Percentiles rank a stretch among this genome's conserved stretches.
These are phyloP conservation scores for Eimeria falciformis DNA, from an alignment of 169 alveolate genomes.

Conservation along the genomic window DNA sequence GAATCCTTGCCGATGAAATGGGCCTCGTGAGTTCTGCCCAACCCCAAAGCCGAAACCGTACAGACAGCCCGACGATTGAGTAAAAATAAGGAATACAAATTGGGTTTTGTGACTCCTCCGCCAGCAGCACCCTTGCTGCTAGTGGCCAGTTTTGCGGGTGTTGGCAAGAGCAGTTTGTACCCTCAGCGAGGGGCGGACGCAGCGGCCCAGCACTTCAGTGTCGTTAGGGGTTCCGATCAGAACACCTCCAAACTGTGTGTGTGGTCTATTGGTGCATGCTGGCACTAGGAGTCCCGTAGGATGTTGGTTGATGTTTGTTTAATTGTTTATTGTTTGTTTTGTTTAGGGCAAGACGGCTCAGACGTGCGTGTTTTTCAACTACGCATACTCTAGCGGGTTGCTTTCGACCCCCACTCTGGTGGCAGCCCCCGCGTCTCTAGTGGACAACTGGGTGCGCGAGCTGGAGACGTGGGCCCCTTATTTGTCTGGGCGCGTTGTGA, in stretches of 20 bases:
- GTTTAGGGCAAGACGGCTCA: constrained; percentile 81
- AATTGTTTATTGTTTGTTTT: background rate
- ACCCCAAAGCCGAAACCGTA: background rate
- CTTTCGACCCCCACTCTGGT: constrained; percentile 82
- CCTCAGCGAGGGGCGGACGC: too few relatives aligned
- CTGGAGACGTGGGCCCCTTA: constrained; percentile 87
- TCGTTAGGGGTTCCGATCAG: too few relatives aligned
- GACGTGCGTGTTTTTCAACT: constrained; percentile 77
- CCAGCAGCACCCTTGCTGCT: too few relatives aligned
- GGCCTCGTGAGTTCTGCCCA: constrained; percentile 79
- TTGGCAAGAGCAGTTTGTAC: too few relatives aligned
- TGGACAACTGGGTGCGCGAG: constrained; percentile 89
- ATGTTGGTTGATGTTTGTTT: background rate
- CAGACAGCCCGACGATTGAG: too few relatives aligned
- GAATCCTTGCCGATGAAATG: constrained; percentile 91
- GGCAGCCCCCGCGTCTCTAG: constrained; percentile 86
- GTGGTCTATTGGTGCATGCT: too few relatives aligned
- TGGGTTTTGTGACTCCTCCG: too few relatives aligned
- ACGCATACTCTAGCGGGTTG: constrained; percentile 74
- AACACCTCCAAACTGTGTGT: too few relatives aligned
- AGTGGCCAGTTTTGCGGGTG: too few relatives aligned
- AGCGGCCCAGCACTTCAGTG: too few relatives aligned
- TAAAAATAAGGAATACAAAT: too few relatives aligned
- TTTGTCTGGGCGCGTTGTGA: constrained; percentile 82
- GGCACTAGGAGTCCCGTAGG: too few relatives aligned